Base-by-base conservation (phyloP, 2,329 filamentous ascomycete genomes). In the Phialocephala sp. region DNA sequence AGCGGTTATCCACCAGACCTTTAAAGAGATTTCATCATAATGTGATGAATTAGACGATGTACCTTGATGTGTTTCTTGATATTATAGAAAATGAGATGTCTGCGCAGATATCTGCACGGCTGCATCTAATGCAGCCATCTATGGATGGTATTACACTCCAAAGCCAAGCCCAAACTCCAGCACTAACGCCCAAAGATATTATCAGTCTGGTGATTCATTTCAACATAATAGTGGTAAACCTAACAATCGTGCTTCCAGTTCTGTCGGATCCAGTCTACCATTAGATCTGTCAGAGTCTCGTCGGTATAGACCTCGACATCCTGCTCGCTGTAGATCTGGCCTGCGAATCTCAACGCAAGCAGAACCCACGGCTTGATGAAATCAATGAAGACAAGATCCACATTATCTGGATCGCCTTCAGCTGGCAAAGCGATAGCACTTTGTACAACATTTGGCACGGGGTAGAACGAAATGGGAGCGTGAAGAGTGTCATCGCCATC, bases 401-500 rank as follows among this genome's bases (percentile, higher is more conserved):
- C 93, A 0, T 79, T 89, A 60, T 91, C 86, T 0, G 92, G 91
- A 18, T 86, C 81, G 6, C 76, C 74, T 11, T 78, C 72, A 0
- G 75, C 67, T 1, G 89, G 84, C 72, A 96, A 91, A 1, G 78
- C 82, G 71, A 91, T 84, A 65, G 86, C 79, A 0, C 90, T 82
- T 76, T 94, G 90, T 64, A 99, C 87, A 76, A 89, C 92, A 77
- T 97, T 97, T 8, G 95, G 94, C 5, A 94, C 87, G 1, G 80
- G 77, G 78, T 94, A 94, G 76, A 91, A 93, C 37, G 84, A 82
- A 69, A 98, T 88, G 0, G 85, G 82, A 18, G 86, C 82, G 77
- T 97, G 95, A 1, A 96, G 77, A 0, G 94, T 97, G 75, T 99
- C 95, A 75, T 99, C 95, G 50, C 95, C 95, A 70, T 97, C 92